A percentile compares a stretch with the other conserved stretches of the same genome.
These are phyloP conservation scores for Calonectria hongkongensis DNA, from an alignment of 2,329 filamentous ascomycete genomes.

Conservation along the genomic window DNA sequence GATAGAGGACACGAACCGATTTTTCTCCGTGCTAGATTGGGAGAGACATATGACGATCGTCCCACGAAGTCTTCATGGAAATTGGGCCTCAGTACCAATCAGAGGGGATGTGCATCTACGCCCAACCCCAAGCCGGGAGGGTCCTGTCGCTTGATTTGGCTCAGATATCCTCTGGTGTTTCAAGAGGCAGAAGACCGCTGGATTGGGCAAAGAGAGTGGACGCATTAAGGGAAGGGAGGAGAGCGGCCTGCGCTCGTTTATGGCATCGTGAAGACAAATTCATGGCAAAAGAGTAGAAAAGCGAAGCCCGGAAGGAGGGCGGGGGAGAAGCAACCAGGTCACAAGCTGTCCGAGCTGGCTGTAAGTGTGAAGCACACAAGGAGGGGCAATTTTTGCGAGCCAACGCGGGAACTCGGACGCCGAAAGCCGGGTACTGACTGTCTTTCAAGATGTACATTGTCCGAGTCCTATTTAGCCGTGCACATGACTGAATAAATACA, in stretches of 20 bases:
- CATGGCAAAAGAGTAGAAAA: background rate
- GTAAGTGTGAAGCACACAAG: background rate
- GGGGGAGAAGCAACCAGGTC: background rate
- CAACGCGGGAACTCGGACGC: background rate
- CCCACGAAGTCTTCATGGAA: background rate
- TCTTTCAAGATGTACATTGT: background rate
- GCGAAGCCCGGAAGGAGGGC: too few relatives aligned
- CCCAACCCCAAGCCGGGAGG: background rate
- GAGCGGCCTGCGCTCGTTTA: too few relatives aligned
- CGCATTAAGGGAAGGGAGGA: too few relatives aligned
- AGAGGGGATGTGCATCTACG: constrained; percentile 39
- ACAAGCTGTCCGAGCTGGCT: too few relatives aligned
- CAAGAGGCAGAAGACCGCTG: background rate
- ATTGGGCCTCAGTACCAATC: background rate
- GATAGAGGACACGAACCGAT: background rate
- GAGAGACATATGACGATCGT: constrained; percentile 7
- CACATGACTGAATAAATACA: background rate
- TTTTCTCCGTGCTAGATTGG: background rate
- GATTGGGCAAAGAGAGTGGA: too few relatives aligned
- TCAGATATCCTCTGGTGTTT: background rate
- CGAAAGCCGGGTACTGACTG: background rate
- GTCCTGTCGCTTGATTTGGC: background rate
- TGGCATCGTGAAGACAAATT: too few relatives aligned
- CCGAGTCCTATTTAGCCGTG: background rate
- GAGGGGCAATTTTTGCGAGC: constrained; percentile 4